Conservation (phyloP, 2,329 filamentous ascomycete species). For the Geosmithia putterillii region DNA sequence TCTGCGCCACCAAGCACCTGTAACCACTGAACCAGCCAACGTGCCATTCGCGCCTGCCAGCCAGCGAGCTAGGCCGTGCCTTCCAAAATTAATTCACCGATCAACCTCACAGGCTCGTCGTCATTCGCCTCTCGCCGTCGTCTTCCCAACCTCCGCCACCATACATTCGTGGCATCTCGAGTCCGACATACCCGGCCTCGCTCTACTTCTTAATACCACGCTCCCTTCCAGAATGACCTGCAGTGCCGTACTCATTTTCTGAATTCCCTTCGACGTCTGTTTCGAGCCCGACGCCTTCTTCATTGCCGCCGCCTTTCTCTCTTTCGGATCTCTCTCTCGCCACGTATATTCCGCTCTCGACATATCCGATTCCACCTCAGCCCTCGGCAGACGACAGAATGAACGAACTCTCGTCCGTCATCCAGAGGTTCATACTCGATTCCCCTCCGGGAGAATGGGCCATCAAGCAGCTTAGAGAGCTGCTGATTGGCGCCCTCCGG, state of each 20-base stretch:
- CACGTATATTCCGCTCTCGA: not conserved
- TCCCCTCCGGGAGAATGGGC: slow-evolving; percentile 89
- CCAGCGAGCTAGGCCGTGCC: not conserved
- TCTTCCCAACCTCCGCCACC: slow-evolving; percentile 2
- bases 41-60: not conserved
- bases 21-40: not conserved
- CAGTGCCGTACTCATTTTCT: not conserved
- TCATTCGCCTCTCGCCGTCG: not conserved
- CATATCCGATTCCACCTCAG: not conserved
- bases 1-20: too few relatives aligned
- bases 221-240: not conserved
- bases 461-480: slow-evolving; percentile 64
- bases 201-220: not conserved
- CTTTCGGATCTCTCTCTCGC: not conserved
- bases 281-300: not conserved
- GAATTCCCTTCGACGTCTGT: not conserved
- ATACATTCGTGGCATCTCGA: slow-evolving; percentile 1
- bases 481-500: slow-evolving; percentile 76
- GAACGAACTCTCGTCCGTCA: slow-evolving; percentile 39
- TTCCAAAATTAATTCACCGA: not conserved
- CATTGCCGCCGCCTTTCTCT: not conserved
- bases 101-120: slow-evolving; percentile 1
- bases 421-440: slow-evolving; percentile 61
- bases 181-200: not conserved
- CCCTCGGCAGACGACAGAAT: slow-evolving; percentile 17